Base-by-base conservation (phyloP, 805 yeast genomes). In the Candida ortonii region DNA sequence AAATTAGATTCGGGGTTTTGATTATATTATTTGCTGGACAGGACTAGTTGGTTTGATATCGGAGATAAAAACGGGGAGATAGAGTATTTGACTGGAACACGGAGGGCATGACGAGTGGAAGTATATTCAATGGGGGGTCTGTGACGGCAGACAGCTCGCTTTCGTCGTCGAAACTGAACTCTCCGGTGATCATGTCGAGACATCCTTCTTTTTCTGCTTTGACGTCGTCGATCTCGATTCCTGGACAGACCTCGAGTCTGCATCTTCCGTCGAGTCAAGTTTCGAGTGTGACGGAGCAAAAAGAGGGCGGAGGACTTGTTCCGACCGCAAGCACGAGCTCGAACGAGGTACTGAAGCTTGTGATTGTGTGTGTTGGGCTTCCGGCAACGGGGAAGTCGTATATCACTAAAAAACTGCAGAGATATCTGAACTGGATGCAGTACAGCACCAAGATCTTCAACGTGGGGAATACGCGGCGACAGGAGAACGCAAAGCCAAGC, bases 381-480 rank as follows among this genome's bases (percentile, higher is more conserved):
- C 90, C 90, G 1, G 90, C 90, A 1, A 63, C 83, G 32, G 90
- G 90, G 6, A 83, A 83, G 54, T 78, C 85, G 2, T 79, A 84
- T 41, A 73, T 82, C 33, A 78, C 88, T 20, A 76, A 75, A 41
- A 80, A 80, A 49, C 57, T 79, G 22, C 71, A 78, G 16, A 59
- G 80, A 49, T 83, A 67, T 64, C 70, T 63, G 53, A 76, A 61
- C 64, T 73, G 72, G 76, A 69, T 58, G 57, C 82, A 78, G 52
- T 79, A 77, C 47, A 73, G 72, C 43, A 76, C 81, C 45, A 62
- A 76, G 38, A 78, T 79, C 5, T 83, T 80, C 62, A 83, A 83
- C 50, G 90, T 85, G 13, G 90, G 90, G 2, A 74, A 77, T 48
- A 76, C 84, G 4, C 65, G 90, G 57, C 63, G 90, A 47, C 71